Conservation (phyloP, 1,284 basidiomycete species). For the Papiliotrema flavescens region DNA sequence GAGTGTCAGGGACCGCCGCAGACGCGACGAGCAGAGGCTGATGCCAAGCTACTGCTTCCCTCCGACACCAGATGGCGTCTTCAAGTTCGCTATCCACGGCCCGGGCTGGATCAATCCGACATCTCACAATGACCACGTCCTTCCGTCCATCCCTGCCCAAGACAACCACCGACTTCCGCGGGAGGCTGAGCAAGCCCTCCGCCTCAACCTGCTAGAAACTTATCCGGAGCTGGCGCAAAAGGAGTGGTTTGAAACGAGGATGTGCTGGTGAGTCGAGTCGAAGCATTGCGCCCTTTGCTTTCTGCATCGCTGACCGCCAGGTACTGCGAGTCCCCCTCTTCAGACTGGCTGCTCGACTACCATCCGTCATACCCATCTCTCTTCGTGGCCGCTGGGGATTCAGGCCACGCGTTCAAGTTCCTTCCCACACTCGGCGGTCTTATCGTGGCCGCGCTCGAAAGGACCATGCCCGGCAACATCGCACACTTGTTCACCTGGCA, state of each 20-base stretch:
- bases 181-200: slow-evolving; percentile 5
- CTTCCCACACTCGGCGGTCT: slow-evolving; percentile 15
- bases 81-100: slow-evolving; percentile 46
- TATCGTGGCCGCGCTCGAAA: slow-evolving; percentile 8
- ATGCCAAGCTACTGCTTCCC: slow-evolving; percentile 16
- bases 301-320: slow-evolving; percentile 15
- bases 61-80: slow-evolving; percentile 26
- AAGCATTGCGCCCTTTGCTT: too few species aligned
- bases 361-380: slow-evolving; percentile 26
- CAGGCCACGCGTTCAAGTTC: slow-evolving; percentile 43
- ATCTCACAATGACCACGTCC: slow-evolving; percentile 5
- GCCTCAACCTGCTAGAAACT: slow-evolving; percentile 6
- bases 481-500: slow-evolving; percentile 9
- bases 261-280: slow-evolving; percentile 20
- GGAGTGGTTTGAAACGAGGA: slow-evolving; percentile 14
- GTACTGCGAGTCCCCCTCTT: slow-evolving; percentile 42
- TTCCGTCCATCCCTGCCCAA: slow-evolving; percentile 9
- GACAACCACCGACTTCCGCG: slow-evolving; percentile 1
- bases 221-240: slow-evolving; percentile 21
- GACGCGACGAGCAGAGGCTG: neutral
- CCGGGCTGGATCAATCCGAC: slow-evolving; percentile 31
- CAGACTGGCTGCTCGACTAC: slow-evolving; percentile 45
- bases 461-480: slow-evolving; percentile 3
- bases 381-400: slow-evolving; percentile 38
- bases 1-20: slow-evolving; percentile 62